Percentiles rank a stretch among this genome's conserved stretches.
These are phyloP conservation scores for Venturia pyrina DNA, from an alignment of 2,329 filamentous ascomycete genomes.

Conservation along the genomic window DNA sequence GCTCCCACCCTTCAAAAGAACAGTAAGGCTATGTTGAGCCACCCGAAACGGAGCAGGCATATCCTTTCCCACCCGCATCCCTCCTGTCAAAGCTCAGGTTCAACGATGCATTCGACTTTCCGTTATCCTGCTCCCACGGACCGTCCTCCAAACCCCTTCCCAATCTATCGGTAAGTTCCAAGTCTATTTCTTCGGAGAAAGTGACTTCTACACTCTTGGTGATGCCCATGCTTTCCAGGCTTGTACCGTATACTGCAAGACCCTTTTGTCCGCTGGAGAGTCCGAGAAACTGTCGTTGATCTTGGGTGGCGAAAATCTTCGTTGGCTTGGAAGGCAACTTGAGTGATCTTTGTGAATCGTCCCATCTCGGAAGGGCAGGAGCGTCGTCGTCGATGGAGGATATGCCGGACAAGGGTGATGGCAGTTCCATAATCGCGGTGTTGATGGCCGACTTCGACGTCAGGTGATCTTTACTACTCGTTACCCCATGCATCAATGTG, in stretches of 20 bases:
- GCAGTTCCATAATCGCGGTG: neutral
- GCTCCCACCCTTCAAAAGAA: no score
- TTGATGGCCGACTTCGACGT: neutral
- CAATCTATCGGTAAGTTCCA: neutral
- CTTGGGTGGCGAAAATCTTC: neutral
- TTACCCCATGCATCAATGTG: neutral
- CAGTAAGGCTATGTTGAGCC: no score
- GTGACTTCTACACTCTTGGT: constrained; percentile 8
- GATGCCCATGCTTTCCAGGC: neutral
- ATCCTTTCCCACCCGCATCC: neutral
- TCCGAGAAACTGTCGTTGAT: constrained; percentile 1
- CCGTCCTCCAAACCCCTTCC: neutral
- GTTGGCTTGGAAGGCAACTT: neutral
- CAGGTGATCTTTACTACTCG: neutral
- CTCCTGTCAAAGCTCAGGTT: neutral
- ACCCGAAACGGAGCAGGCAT: neutral
- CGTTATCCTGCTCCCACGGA: neutral
- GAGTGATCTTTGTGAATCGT: neutral
- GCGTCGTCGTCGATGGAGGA: neutral
- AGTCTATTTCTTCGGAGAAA: neutral
- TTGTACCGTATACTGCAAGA: neutral
- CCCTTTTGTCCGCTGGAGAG: neutral
- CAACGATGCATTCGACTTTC: neutral
- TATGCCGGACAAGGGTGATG: neutral
- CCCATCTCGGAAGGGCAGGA: neutral